Evolutionary conservation across 192 early-diverging fungal species (phyloP).

Genomic region (Backusella psychrophila): DNA sequence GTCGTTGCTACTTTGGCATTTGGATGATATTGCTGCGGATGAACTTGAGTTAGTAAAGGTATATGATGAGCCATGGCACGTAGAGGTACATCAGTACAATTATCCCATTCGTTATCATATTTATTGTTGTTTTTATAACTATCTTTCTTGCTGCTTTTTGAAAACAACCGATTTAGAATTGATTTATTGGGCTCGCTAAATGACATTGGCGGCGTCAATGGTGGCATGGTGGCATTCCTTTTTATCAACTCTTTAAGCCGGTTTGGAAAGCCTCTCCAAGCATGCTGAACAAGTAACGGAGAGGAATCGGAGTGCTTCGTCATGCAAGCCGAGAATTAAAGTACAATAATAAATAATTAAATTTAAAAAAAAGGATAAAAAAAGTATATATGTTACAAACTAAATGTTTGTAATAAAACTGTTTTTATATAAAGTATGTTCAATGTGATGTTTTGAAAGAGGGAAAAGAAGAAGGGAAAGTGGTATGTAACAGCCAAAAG

Average conservation of each 20-base stretch:
- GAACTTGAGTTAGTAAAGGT: background rate
- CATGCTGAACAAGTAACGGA: background rate
- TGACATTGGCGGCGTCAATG: background rate
- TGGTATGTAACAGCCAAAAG: background rate
- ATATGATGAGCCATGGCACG: constrained; percentile 6
- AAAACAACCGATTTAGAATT: constrained; percentile 1
- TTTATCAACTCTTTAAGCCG: constrained; percentile 7
- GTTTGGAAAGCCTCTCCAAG: constrained; percentile 2
- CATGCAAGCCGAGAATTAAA: background rate
- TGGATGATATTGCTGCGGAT: background rate
- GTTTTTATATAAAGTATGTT: background rate
- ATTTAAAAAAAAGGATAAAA: background rate
- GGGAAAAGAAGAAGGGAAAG: background rate
- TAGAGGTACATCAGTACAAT: background rate
- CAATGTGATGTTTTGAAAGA: background rate
- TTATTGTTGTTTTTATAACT: background rate
- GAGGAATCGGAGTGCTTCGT: background rate
- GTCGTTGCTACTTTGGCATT: background rate
- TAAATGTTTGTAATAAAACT: background rate
- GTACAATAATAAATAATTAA: background rate
- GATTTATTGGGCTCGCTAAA: background rate
- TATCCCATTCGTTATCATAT: background rate
- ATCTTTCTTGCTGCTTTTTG: background rate
- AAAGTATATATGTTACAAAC: background rate
- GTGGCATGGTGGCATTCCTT: background rate